phyloP scores from a whole-genome alignment of 805 yeast genomes.

The Nakazawaea anatomiae region DNA sequence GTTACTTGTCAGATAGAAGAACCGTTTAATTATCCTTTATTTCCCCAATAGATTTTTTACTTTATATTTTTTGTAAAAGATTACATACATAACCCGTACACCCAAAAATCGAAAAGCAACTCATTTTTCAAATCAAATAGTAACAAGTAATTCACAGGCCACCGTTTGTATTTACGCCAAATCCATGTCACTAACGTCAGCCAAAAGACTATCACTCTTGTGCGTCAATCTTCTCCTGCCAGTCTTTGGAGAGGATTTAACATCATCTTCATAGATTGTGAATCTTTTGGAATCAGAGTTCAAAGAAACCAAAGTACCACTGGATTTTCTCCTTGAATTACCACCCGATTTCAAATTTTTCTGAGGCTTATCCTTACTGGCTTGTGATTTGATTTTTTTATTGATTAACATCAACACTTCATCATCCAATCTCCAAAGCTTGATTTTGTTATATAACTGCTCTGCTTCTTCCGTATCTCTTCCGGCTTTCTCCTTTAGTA shows the following conservation, averaged over 20 bases:
- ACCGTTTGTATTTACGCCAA: neutral
- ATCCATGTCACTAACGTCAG: neutral
- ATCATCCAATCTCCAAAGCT: constrained; percentile 3
- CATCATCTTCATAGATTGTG: constrained; percentile 3
- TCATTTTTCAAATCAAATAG: neutral
- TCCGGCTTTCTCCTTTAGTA: neutral
- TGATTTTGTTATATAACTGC: constrained; percentile 4
- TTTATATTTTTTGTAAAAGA: no score
- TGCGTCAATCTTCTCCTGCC: neutral
- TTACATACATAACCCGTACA: neutral
- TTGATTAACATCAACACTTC: constrained; percentile 4
- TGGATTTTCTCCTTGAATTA: neutral
- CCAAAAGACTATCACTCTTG: neutral
- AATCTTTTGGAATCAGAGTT: neutral
- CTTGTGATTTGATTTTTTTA: constrained; percentile 1
- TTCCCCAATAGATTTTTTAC: no score
- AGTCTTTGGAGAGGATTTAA: neutral
- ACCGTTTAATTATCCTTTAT: constrained; percentile 39
- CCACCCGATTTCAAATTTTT: neutral
- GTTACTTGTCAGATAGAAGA: constrained; percentile 82
- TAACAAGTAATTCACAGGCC: no score
- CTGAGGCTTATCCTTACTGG: neutral
- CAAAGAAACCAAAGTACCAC: neutral
- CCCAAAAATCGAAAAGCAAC: neutral
- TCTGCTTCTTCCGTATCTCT: neutral